Evolutionary conservation across 2,329 filamentous ascomycete species (phyloP).

Genomic region (Diaporthe aspalathi): DNA sequence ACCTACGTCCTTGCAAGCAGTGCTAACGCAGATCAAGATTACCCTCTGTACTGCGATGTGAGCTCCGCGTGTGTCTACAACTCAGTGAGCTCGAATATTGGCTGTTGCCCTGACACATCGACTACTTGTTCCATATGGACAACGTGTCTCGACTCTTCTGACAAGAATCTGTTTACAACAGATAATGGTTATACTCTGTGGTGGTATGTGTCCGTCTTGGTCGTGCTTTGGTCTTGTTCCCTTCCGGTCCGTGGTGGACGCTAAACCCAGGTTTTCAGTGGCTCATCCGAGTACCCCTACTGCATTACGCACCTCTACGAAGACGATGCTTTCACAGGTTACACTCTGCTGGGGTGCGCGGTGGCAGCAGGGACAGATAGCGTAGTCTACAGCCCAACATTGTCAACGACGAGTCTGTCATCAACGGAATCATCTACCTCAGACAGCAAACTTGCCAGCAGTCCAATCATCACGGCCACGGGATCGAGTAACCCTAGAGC

Average conservation of each 20-base stretch:
- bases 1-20: neutral
- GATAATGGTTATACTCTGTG: slow-evolving; percentile 45
- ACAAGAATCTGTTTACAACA: slow-evolving; percentile 41
- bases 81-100: slow-evolving; percentile 43
- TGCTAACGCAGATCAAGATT: slow-evolving; percentile 27
- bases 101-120: slow-evolving; percentile 48
- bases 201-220: slow-evolving; percentile 45
- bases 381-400: slow-evolving; percentile 41
- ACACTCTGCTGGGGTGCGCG: slow-evolving; percentile 48
- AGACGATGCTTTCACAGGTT: slow-evolving; percentile 43
- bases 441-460: neutral
- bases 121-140: slow-evolving; percentile 44
- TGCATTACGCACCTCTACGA: slow-evolving; percentile 49
- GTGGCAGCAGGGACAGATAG: slow-evolving; percentile 41
- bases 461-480: neutral
- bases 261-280: slow-evolving; percentile 39
- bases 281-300: slow-evolving; percentile 42
- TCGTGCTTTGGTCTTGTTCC: neutral
- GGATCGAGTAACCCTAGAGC: neutral
- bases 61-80: slow-evolving; percentile 47
- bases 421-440: slow-evolving; percentile 13
- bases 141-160: slow-evolving; percentile 45
- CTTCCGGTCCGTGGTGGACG: neutral
- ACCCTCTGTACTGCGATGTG: slow-evolving; percentile 46
- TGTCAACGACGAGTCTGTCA: neutral